phyloP scores from a whole-genome alignment of 345 rosid genomes.

The Excoecaria cochinchinensis region DNA sequence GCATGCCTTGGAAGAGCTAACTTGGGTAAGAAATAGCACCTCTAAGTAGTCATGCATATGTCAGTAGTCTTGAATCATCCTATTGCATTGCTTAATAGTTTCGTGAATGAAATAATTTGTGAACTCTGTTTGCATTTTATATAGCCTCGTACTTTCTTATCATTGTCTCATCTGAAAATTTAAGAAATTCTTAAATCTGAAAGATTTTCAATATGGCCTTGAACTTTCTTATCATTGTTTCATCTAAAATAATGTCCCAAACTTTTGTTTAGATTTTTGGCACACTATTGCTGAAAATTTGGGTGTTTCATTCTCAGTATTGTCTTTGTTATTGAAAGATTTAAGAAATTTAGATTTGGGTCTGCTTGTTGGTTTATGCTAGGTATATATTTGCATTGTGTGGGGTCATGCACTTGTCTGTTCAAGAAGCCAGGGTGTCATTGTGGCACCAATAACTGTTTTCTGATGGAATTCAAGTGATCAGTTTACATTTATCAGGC shows the following conservation, averaged over 20 bases:
- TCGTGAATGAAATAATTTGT: background rate
- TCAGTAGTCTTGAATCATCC: background rate
- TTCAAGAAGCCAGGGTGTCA: background rate
- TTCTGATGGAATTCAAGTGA: background rate
- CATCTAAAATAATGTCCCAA: background rate
- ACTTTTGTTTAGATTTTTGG: background rate
- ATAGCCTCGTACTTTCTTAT: too few relatives aligned
- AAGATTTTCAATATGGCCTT: background rate
- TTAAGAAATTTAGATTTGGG: background rate
- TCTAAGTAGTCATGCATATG: background rate
- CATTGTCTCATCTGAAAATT: too few relatives aligned
- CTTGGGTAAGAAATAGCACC: conserved; percentile 63
- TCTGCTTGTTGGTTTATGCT: background rate
- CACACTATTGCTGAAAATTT: background rate
- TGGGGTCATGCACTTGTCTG: background rate
- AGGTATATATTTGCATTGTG: background rate
- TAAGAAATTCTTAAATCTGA: too few relatives aligned
- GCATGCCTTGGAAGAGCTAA: conserved; percentile 70
- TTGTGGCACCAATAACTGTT: background rate
- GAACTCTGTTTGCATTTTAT: background rate
- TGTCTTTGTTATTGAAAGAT: background rate
- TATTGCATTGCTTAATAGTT: background rate
- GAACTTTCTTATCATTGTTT: background rate
- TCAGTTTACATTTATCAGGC: background rate
- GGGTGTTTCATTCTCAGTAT: background rate